Percentiles rank a stretch among this genome's conserved stretches.
These are phyloP conservation scores for Lachnellula occidentalis DNA, from an alignment of 2,329 filamentous ascomycete species.

Conservation along the genomic window DNA sequence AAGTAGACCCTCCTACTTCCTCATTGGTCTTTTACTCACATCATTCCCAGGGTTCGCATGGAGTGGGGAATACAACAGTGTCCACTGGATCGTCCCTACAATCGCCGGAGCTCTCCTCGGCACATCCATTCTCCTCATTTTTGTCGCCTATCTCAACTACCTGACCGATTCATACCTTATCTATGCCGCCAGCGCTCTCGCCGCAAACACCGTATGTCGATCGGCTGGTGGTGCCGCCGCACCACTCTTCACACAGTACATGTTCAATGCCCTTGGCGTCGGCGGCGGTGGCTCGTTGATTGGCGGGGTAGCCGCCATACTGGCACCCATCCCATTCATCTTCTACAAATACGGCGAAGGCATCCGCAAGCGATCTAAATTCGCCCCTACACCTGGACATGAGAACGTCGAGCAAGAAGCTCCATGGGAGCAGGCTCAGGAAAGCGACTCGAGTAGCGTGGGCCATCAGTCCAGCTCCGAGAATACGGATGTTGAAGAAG, in stretches of 20 bases:
- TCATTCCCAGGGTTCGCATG: conserved; percentile 43
- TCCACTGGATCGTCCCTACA: conserved; percentile 44
- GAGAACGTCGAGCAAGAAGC: not conserved
- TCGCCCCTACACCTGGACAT: conserved; percentile 19
- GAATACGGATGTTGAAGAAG: not conserved
- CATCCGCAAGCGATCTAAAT: conserved; percentile 28
- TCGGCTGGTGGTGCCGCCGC: conserved; percentile 59
- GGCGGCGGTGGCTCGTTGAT: conserved; percentile 46
- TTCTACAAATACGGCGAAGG: conserved; percentile 28
- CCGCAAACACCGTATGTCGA: conserved; percentile 58
- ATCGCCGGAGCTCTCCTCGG: conserved; percentile 39
- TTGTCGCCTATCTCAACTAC: conserved; percentile 53
- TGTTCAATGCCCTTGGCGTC: conserved; percentile 39
- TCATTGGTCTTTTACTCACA: conserved; percentile 19
- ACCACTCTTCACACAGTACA: conserved; percentile 52
- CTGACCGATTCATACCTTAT: conserved; percentile 40
- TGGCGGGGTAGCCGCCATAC: conserved; percentile 43
- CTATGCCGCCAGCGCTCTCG: conserved; percentile 45
- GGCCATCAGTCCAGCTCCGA: not conserved
- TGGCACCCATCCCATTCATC: conserved; percentile 27
- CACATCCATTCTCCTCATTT: conserved; percentile 39
- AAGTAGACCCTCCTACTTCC: not conserved
- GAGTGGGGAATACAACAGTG: conserved; percentile 41
- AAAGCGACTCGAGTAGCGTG: not conserved
- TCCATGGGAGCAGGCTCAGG: not conserved